Evolutionary conservation across 2,329 filamentous ascomycete genomes (phyloP).

Genomic region (Penicillium sp.): DNA sequence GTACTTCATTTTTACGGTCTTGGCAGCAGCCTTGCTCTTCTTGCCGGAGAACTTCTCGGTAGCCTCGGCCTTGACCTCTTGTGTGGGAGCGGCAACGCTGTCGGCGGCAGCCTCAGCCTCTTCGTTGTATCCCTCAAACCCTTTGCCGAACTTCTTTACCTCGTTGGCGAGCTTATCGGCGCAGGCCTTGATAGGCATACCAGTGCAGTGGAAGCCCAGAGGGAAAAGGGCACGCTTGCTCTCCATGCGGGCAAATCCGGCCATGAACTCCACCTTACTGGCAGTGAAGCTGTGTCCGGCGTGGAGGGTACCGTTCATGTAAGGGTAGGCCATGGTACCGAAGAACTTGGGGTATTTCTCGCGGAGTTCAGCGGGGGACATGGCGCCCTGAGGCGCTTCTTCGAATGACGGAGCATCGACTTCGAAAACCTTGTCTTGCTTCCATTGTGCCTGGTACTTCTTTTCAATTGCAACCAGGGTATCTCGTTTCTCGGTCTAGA

Average conservation of each 20-base stretch:
- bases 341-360: conserved; percentile 87
- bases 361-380: conserved; percentile 70
- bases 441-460: conserved; percentile 86
- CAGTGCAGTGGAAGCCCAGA: conserved; percentile 91
- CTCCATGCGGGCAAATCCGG: conserved; percentile 83
- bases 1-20: conserved; percentile 91
- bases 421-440: conserved; percentile 73
- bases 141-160: conserved; percentile 79
- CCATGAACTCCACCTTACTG: conserved; percentile 87
- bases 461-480: conserved; percentile 59
- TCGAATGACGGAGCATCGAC: conserved; percentile 73
- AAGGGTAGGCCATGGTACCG: conserved; percentile 71
- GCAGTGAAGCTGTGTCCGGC: conserved; percentile 90
- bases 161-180: conserved; percentile 92
- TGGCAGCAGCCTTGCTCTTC: conserved; percentile 86
- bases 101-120: conserved; percentile 53
- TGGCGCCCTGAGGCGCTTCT: conserved; percentile 72
- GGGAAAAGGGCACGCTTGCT: conserved; percentile 85
- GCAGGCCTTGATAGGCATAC: conserved; percentile 96
- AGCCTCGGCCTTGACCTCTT: conserved; percentile 67
- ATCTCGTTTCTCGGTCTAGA: conserved; percentile 33
- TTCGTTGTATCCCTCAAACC: conserved; percentile 73
- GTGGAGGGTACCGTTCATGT: conserved; percentile 86
- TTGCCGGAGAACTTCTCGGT: conserved; percentile 86
- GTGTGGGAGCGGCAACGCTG: conserved; percentile 57